Base-by-base conservation (phyloP, 1,139 yeast species). In the Protomyces lactucae-debilis region DNA sequence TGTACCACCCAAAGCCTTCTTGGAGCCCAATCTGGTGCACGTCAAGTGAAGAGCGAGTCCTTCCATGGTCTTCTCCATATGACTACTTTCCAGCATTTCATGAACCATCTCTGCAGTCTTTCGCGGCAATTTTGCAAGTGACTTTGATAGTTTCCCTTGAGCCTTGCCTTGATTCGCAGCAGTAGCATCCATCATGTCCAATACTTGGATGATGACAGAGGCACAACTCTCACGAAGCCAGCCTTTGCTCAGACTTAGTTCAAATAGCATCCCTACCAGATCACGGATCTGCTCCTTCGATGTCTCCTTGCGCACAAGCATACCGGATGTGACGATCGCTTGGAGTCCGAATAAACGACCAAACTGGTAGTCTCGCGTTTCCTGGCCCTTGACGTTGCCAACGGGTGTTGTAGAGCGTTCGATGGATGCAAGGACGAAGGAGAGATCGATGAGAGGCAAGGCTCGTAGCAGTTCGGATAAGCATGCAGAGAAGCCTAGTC, bases 401-500 rank as follows among this genome's bases (percentile, higher is more conserved):
- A 51, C 52, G n/a, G 61, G 61, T 3, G 39, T 52, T 18, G 83
- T 80, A 25, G 80, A 76, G 5, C 74, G 72, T 64, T 77, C 74
- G 25, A 85, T 74, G 68, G 79, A 78, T 3, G 76, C 76, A 65
- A 86, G 76, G 68, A 79, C 71, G 3, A 75, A 28, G 84, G 73
- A 1, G 8, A 37, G 55, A 9, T 56, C 52, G 16, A 65, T 57
- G 56, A 35, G 21, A 12, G 43, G 46, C 18, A 52, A 35, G 6
- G 57, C 54, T 32, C 46, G 28, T 10, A 54, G 52, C 37, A 90
- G 79, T 74, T 93, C 98, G 0, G 93, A 84, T 55, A 93, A 77
- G 52, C 97, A 95, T 82, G 90, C 83, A 2, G 96, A 88, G 71
- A 87, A 92, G 1, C 99, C 99, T 52, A 88, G 77, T 65, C 97